Percentiles rank a stretch among this genome's conserved stretches.
Evolutionary conservation across 1,139 yeast species (phyloP).

Genomic region (Yamadazyma triangularis): DNA sequence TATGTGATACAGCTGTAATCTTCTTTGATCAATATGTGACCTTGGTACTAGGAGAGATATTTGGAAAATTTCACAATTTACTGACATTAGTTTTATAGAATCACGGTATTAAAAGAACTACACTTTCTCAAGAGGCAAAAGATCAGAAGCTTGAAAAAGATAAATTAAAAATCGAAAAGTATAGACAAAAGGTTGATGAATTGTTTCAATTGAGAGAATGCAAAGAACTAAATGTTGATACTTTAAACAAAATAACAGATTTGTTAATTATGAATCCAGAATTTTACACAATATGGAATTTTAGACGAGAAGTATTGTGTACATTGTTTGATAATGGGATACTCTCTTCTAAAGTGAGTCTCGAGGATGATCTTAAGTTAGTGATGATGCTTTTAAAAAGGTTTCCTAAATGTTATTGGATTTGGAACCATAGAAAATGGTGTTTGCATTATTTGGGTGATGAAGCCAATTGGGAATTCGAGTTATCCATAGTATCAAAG

Average conservation of each 20-base stretch:
- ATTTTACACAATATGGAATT: conserved; percentile 87
- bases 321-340: conserved; percentile 20
- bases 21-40: too few relatives aligned
- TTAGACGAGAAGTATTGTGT: conserved; percentile 65
- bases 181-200: conserved; percentile 41
- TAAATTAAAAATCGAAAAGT: conserved; percentile 46
- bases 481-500: conserved; percentile 63
- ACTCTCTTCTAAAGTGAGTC: conserved; percentile 25
- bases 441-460: conserved; percentile 53
- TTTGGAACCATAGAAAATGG: conserved; percentile 95
- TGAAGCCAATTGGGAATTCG: conserved; percentile 59
- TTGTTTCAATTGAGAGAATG: conserved; percentile 36
- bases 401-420: conserved; percentile 92
- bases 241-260: conserved; percentile 46
- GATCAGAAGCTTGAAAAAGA: conserved; percentile 54
- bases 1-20: conserved; percentile 5
- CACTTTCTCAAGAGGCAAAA: conserved; percentile 53
- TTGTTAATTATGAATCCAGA: conserved; percentile 75
- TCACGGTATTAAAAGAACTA: conserved; percentile 72
- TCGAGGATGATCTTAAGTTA: conserved; percentile 60
- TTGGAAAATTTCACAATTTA: too few relatives aligned
- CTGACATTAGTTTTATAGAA: too few relatives aligned
- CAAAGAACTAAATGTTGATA: conserved; percentile 28
- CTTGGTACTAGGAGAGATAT: too few relatives aligned
- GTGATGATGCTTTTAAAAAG: conserved; percentile 54